phyloP scores from a whole-genome alignment of 768 basidiomycete species.

The Xerocomus potaroensis region DNA sequence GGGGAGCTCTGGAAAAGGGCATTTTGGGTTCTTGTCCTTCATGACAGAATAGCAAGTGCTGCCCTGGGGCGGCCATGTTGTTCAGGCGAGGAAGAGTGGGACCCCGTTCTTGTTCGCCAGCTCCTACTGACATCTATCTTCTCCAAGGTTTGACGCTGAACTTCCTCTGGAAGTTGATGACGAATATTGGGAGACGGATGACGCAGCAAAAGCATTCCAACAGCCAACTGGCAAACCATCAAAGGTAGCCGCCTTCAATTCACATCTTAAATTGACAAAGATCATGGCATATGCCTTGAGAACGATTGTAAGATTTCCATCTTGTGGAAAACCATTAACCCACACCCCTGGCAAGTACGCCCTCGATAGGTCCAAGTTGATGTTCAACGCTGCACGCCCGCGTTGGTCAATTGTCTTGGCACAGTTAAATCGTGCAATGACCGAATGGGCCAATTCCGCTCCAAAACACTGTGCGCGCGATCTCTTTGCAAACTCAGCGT shows the following conservation, averaged over 20 bases:
- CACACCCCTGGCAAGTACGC: slow-evolving; percentile 46
- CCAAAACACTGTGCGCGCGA: slow-evolving; percentile 58
- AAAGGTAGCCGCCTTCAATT: slow-evolving; percentile 57
- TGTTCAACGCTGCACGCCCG: slow-evolving; percentile 47
- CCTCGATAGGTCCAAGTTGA: slow-evolving; percentile 59
- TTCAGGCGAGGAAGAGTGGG: slow-evolving; percentile 66
- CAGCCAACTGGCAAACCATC: slow-evolving; percentile 64
- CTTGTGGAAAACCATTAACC: not conserved
- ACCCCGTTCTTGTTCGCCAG: not conserved
- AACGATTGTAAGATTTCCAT: slow-evolving; percentile 51
- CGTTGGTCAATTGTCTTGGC: slow-evolving; percentile 58
- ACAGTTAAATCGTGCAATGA: slow-evolving; percentile 65
- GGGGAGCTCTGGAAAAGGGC: slow-evolving; percentile 76
- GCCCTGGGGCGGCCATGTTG: slow-evolving; percentile 53
- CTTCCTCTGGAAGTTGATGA: slow-evolving; percentile 80
- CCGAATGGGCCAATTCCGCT: slow-evolving; percentile 66
- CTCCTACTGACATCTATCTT: slow-evolving; percentile 9
- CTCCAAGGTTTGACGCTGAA: slow-evolving; percentile 74
- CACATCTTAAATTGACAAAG: slow-evolving; percentile 59
- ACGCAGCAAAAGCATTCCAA: slow-evolving; percentile 50
- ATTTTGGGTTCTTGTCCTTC: slow-evolving; percentile 65
- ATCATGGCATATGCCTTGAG: slow-evolving; percentile 66
- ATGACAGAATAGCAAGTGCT: slow-evolving; percentile 54
- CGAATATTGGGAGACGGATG: slow-evolving; percentile 64
- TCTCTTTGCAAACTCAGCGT: not conserved